Percentiles rank a stretch among this genome's conserved stretches.
Evolutionary conservation across 2,329 filamentous ascomycete species (phyloP).

Genomic region (Talaromyces albobiverticillius): DNA sequence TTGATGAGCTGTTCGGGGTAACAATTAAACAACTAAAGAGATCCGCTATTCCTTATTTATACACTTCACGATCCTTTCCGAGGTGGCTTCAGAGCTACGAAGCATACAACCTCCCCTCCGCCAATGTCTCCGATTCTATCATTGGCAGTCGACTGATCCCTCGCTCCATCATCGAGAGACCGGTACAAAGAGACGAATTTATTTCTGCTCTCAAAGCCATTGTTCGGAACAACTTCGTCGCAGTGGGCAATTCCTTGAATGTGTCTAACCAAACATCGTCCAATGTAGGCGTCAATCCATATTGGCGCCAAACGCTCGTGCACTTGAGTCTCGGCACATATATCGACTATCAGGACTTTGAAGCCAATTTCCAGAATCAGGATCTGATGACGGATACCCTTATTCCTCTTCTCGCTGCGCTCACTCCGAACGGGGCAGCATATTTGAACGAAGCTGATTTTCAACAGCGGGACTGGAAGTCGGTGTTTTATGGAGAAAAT

Average conservation of each 20-base stretch:
- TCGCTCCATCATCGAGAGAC: conserved; percentile 28
- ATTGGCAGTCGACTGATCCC: conserved; percentile 36
- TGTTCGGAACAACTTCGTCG: not conserved
- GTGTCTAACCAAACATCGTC: not conserved
- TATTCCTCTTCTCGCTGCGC: conserved; percentile 36
- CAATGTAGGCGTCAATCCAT: not conserved
- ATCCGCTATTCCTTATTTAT: conserved; percentile 23
- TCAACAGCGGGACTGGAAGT: conserved; percentile 39
- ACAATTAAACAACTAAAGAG: not conserved
- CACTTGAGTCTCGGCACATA: not conserved
- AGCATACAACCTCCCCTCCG: not conserved
- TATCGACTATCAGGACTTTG: not conserved
- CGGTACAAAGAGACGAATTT: conserved; percentile 19
- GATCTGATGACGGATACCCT: conserved; percentile 22
- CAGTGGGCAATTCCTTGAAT: not conserved
- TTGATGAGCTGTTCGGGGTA: not conserved
- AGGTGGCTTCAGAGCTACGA: not conserved
- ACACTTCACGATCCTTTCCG: conserved; percentile 38
- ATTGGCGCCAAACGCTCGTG: conserved; percentile 27
- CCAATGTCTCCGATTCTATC: conserved; percentile 14
- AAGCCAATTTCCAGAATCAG: conserved; percentile 20
- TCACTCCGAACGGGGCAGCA: conserved; percentile 36
- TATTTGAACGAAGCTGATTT: conserved; percentile 46
- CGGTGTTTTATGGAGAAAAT: conserved; percentile 43
- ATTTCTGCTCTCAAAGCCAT: not conserved